Conservation (phyloP, 2,329 filamentous ascomycete genomes). For the Hymenoscyphus fraxineus region DNA sequence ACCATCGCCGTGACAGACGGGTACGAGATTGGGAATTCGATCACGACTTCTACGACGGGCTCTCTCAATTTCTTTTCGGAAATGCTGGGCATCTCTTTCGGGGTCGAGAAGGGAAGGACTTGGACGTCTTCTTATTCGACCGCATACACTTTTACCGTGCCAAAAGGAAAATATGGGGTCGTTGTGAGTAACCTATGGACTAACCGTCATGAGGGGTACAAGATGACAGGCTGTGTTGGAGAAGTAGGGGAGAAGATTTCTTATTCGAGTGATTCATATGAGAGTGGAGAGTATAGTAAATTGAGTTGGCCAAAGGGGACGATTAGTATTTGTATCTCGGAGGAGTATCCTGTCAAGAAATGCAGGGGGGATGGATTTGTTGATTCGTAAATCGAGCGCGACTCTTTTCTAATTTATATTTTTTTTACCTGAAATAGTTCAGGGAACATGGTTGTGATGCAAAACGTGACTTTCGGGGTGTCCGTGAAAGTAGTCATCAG, state of each 20-base stretch:
- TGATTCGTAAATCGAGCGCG: no score
- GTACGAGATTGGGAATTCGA: conserved; percentile 35
- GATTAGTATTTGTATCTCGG: conserved; percentile 38
- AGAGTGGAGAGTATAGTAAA: conserved; percentile 32
- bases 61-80: conserved; percentile 29
- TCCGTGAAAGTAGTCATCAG: no score
- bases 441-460: no score
- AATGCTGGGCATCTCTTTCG: conserved; percentile 28
- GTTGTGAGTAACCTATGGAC: conserved; percentile 40
- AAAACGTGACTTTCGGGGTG: no score
- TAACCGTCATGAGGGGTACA: conserved; percentile 35
- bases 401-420: no score
- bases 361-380: conserved; percentile 37
- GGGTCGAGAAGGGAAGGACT: conserved; percentile 30
- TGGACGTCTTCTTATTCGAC: conserved; percentile 37
- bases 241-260: conserved; percentile 16
- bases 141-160: conserved; percentile 35
- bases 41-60: conserved; percentile 28
- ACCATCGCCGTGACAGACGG: conserved; percentile 35
- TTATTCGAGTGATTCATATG: conserved; percentile 38
- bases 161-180: conserved; percentile 38
- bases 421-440: no score
- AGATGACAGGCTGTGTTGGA: conserved; percentile 37
- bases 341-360: conserved; percentile 37
- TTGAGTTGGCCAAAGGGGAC: conserved; percentile 41